phyloP scores from a whole-genome alignment of 2,329 filamentous ascomycete genomes.

The Phialophora macrospora region DNA sequence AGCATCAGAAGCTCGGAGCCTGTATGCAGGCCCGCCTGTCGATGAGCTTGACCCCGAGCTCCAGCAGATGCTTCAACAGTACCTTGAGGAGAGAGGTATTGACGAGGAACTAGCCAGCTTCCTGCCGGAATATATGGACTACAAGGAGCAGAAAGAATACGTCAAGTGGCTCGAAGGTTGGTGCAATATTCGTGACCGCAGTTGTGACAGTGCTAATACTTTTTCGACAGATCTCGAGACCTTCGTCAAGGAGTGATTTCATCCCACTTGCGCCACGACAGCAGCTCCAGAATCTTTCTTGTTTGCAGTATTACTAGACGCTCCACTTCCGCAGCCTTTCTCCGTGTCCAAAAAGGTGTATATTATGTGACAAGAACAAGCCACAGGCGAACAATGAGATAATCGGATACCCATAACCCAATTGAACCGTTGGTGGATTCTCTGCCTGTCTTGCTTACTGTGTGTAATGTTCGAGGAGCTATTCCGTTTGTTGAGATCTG shows the following conservation, averaged over 20 bases:
- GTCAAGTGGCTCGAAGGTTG: slow-evolving; percentile 79
- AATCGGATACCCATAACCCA: slow-evolving; percentile 21
- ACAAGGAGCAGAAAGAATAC: slow-evolving; percentile 99
- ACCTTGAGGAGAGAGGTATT: slow-evolving; percentile 92
- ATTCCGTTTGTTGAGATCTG: background rate
- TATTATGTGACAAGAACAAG: slow-evolving; percentile 24
- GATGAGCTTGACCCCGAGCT: slow-evolving; percentile 94
- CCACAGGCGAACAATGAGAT: slow-evolving; percentile 11
- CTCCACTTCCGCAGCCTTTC: slow-evolving; percentile 27
- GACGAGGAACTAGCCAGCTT: slow-evolving; percentile 85
- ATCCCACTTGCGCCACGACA: background rate
- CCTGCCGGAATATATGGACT: slow-evolving; percentile 93
- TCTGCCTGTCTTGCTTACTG: background rate
- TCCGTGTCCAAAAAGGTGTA: slow-evolving; percentile 27
- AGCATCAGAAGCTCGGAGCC: slow-evolving; percentile 56
- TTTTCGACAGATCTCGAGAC: slow-evolving; percentile 70
- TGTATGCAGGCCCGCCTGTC: slow-evolving; percentile 88
- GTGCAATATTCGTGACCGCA: slow-evolving; percentile 39
- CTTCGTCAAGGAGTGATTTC: slow-evolving; percentile 72
- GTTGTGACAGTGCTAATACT: slow-evolving; percentile 18
- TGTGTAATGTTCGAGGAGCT: background rate
- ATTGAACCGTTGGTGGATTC: background rate
- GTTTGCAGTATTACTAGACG: slow-evolving; percentile 21
- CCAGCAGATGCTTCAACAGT: slow-evolving; percentile 88
- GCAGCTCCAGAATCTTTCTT: background rate